Base-by-base conservation (phyloP, 2,329 filamentous ascomycete genomes). In the Alternaria arbusti region DNA sequence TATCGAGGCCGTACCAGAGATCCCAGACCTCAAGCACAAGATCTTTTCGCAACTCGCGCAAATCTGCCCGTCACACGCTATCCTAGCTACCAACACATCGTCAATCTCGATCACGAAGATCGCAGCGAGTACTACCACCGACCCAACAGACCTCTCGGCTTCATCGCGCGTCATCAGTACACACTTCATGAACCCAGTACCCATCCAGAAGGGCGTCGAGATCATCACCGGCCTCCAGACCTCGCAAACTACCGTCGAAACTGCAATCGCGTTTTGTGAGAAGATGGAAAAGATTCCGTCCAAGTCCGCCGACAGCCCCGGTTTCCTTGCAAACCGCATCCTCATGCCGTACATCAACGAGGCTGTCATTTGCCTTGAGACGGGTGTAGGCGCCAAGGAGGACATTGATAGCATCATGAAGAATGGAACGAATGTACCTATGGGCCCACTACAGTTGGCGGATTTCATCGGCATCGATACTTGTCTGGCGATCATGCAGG, bases 311-410 rank as follows among this genome's bases (percentile, higher is more conserved):
- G 96, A 99, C 80, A 89, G 92, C 0, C 96, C 96, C 0, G 96
- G 96, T 1, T 99, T 99, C 84, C 85, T 99, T 23, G 96, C 96
- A 30, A 99, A 99, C 80, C 87, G 96, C 10, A 99, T 99, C 65
- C 84, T 99, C 63, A 99, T 99, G 96, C 96, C 96, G 0, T 99
- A 99, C 79, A 97, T 99, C 84, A 99, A 99, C 79, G 96, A 99
- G 83, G 96, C 96, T 9, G 86, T 99, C 71, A 95, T 97, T 68
- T 99, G 96, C 81, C 85, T 99, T 13, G 96, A 99, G 83, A 97
- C 96, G 0, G 92, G 93, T 4, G 89, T 99, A 0, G 96, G 96
- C 17, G 87, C 88, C 68, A 91, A 92, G 71, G 94, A 98, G 76
- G 92, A 95, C 68, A 99, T 99, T 70, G 96, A 99, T 78, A 90